Evolutionary conservation across 129 eudicot genomes (phyloP).

Genomic region (Mikania micrantha): DNA sequence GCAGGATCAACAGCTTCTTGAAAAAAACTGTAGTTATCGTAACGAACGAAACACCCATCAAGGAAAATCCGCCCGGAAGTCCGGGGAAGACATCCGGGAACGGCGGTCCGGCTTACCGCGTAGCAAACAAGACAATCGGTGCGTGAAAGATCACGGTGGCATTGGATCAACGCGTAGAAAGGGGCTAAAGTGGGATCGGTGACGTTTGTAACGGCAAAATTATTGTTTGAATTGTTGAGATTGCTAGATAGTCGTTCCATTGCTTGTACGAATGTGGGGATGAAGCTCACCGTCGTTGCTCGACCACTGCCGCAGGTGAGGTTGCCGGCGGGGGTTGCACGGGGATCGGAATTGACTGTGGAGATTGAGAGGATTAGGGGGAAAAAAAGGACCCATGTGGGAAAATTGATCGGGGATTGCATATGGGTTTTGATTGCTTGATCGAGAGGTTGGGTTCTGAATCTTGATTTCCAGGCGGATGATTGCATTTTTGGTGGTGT

Average conservation of each 20-base stretch:
- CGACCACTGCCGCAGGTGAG: slow-evolving; percentile 33
- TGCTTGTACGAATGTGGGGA: slow-evolving; percentile 46
- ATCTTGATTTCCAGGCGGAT: background rate
- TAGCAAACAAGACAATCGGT: slow-evolving; percentile 73
- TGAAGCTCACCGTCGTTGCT: slow-evolving; percentile 32
- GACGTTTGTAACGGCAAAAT: slow-evolving; percentile 18
- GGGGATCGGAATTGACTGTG: slow-evolving; percentile 39
- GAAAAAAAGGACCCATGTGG: slow-evolving; percentile 5
- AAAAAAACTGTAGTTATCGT: slow-evolving; percentile 42
- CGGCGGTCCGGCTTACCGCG: slow-evolving; percentile 67
- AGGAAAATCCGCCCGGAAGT: slow-evolving; percentile 44
- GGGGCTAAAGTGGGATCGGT: background rate
- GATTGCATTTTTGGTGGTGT: background rate
- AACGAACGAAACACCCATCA: slow-evolving; percentile 64
- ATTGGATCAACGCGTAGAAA: slow-evolving; percentile 46
- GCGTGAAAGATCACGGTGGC: slow-evolving; percentile 46
- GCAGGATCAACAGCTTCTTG: slow-evolving; percentile 28
- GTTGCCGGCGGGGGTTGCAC: slow-evolving; percentile 41
- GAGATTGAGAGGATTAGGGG: slow-evolving; percentile 1
- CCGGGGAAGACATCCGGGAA: slow-evolving; percentile 60
- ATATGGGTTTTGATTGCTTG: background rate
- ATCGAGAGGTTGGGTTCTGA: background rate
- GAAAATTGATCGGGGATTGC: no score
- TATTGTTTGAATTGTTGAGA: slow-evolving; percentile 22
- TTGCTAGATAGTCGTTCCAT: slow-evolving; percentile 45